phyloP scores from a whole-genome alignment of 768 basidiomycete genomes.

The Candolleomyces aberdarensis region DNA sequence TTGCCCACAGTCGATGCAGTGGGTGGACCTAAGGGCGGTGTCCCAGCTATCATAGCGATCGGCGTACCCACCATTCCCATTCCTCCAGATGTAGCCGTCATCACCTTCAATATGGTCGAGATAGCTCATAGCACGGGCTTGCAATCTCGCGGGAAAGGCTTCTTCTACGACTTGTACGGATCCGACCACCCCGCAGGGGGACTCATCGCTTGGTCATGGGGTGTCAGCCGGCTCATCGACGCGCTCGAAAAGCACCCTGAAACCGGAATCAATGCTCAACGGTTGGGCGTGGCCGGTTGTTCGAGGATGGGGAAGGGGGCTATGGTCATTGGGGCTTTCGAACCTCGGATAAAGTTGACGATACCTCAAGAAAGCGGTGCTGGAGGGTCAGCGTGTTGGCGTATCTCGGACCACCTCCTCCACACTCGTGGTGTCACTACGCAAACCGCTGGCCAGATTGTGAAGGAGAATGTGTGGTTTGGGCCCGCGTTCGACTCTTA shows the following conservation, averaged over 20 bases:
- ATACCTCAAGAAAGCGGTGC: conserved; percentile 63
- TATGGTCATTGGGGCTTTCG: conserved; percentile 57
- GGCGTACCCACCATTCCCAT: conserved; percentile 40
- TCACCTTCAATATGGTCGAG: conserved; percentile 50
- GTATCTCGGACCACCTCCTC: conserved; percentile 47
- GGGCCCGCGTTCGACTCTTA: conserved; percentile 44
- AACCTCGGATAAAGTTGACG: conserved; percentile 53
- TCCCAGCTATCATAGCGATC: conserved; percentile 50
- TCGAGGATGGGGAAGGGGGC: conserved; percentile 61
- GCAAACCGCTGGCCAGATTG: conserved; percentile 55
- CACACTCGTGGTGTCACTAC: conserved; percentile 33
- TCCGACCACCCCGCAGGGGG: conserved; percentile 39
- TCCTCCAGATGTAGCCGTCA: conserved; percentile 35
- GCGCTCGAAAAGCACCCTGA: conserved; percentile 42
- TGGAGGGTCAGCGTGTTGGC: conserved; percentile 57
- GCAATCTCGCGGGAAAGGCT: conserved; percentile 39
- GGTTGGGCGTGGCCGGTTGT: conserved; percentile 56
- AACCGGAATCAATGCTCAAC: conserved; percentile 43
- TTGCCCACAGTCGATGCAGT: conserved; percentile 38
- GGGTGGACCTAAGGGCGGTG: conserved; percentile 37
- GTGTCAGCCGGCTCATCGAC: conserved; percentile 53
- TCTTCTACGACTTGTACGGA: conserved; percentile 54
- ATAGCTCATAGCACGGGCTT: conserved; percentile 44
- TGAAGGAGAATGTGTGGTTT: conserved; percentile 61
- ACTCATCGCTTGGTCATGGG: conserved; percentile 58